A percentile compares a stretch with the other conserved stretches of the same genome.
Evolutionary conservation across 768 basidiomycete species (phyloP).

Genomic region (Erythrobasidium yunnanense): DNA sequence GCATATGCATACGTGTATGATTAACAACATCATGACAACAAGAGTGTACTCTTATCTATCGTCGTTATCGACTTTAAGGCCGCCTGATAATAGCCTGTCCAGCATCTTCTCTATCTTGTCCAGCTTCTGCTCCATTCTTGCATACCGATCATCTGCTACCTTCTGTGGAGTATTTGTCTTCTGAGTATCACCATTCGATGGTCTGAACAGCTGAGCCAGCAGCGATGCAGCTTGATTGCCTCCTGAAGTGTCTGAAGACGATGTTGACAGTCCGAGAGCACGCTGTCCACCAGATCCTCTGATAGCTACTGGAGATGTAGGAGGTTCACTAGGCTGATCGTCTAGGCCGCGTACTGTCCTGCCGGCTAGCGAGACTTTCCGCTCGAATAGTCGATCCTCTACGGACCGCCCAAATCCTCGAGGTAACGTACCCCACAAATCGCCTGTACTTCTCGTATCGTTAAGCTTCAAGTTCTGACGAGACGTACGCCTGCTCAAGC

Average conservation of each 20-base stretch:
- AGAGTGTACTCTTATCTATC: too few species aligned
- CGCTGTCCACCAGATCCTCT: conserved; percentile 6
- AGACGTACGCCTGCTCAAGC: not conserved
- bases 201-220: conserved; percentile 13
- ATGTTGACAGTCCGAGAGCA: not conserved
- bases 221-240: not conserved
- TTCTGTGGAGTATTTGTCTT: not conserved
- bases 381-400: conserved; percentile 9
- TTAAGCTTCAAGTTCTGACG: not conserved
- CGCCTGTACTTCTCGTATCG: not conserved
- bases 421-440: not conserved
- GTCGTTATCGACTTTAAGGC: not conserved
- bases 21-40: too few species aligned
- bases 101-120: conserved; percentile 25
- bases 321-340: not conserved
- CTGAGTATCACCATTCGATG: not conserved
- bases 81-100: not conserved
- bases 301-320: not conserved
- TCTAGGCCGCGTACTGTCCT: not conserved
- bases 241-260: not conserved
- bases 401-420: not conserved
- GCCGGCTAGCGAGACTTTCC: conserved; percentile 9
- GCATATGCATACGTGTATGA: too few species aligned
- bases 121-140: not conserved
- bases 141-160: not conserved